These are phyloP conservation scores for Phoenix dactylifera DNA, from an alignment of 176 grass and related monocot species.

Conservation along the genomic window DNA sequence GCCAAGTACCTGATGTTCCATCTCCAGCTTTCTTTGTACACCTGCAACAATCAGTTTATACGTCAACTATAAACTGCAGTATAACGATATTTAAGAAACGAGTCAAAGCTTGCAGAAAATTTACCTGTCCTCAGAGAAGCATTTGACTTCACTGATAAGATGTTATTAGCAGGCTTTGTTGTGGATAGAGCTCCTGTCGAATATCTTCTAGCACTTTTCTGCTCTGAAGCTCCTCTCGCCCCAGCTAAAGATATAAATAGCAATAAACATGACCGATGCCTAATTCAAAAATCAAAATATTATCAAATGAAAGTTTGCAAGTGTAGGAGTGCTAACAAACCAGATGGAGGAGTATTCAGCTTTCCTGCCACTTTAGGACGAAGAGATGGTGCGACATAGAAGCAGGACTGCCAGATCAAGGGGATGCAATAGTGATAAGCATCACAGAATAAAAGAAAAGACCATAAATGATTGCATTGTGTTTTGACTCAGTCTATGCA, in stretches of 20 bases:
- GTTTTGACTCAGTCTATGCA: too few relatives aligned
- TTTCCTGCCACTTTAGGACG: constrained; percentile 39
- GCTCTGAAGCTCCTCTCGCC: constrained; percentile 39
- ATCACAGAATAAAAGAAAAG: neutral
- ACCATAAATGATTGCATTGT: too few relatives aligned
- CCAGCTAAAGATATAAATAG: constrained; percentile 38
- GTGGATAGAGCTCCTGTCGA: constrained; percentile 49
- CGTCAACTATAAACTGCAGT: too few relatives aligned
- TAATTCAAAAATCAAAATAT: too few relatives aligned
- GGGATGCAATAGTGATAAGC: neutral
- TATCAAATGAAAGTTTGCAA: too few relatives aligned
- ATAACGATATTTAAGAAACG: too few relatives aligned
- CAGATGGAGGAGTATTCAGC: constrained; percentile 78
- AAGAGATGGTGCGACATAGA: constrained; percentile 45
- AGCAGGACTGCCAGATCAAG: constrained; percentile 23
- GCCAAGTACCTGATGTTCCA: constrained; percentile 46
- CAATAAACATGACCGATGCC: neutral
- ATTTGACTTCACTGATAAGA: constrained; percentile 28
- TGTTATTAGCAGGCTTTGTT: constrained; percentile 24
- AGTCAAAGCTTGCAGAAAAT: neutral
- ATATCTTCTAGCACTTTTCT: constrained; percentile 37
- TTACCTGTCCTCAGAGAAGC: constrained; percentile 42
- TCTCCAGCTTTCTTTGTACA: constrained; percentile 83
- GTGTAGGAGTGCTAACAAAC: constrained; percentile 23
- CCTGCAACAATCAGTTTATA: constrained; percentile 29